Evolutionary conservation across 2,329 filamentous ascomycete genomes (phyloP), one percentile per base, ranked within the genome.

Genomic region (Pseudogymnoascus sp.): DNA sequence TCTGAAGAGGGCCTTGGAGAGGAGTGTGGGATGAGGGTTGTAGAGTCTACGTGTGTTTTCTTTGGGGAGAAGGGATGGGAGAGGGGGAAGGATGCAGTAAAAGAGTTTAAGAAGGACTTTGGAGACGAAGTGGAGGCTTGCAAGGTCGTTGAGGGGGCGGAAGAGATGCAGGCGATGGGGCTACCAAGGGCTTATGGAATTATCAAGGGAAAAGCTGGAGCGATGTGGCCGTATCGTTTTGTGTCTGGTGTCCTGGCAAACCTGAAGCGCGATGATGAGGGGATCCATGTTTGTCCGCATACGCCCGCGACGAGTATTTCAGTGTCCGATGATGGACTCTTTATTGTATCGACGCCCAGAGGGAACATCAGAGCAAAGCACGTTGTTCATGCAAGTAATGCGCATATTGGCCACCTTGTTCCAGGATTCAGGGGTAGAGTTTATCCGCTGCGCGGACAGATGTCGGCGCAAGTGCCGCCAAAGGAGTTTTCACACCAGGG

Each of bases 351-450:
- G 4, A 85, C 83, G 1, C 61, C 66, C 0, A 73, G 78, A 6
- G 82, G 81, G 2, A 65, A 43, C 0, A 74, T 85, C 35, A 69
- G 68, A 3, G 75, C 81, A 6, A 72, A 74, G 0, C 78, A 85
- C 61, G 73, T 87, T 1, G 74, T 86, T 2, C 81, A 87, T 65
- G 81, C 81, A 6, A 86, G 82, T 1, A 86, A 87, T 65, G 81
- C 74, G 4, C 80, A 80, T 65, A 75, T 80, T 0, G 70, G 77
- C 0, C 77, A 83, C 60, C 76, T 86, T 0, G 68, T 85, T 2
- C 81, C 83, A 0, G 76, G 74, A 0, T 72, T 85, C 1, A 73
- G 75, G 2, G 75, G 76, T 7, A 77, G 75, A 43, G 68, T 82
- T n/a, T 76, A 78, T 0, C 76, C 80, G 0, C 64, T 76, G 0